Evolutionary conservation across 2,329 filamentous ascomycete species (phyloP).

Genomic region (Beauveria bassiana): DNA sequence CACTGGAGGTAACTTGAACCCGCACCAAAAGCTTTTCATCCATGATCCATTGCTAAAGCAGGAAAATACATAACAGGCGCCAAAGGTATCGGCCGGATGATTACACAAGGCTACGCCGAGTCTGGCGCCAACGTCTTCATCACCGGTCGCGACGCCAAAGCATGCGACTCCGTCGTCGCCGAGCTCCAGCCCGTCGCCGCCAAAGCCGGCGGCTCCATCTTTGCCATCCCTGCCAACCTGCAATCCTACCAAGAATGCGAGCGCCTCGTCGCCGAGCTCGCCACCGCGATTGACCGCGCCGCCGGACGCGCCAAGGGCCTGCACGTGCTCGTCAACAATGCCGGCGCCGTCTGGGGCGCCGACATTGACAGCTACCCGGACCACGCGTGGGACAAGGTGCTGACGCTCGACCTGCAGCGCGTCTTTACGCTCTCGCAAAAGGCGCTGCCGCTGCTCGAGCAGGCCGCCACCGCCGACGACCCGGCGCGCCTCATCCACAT

Average conservation of each 20-base stretch:
- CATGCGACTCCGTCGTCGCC: conserved; percentile 48
- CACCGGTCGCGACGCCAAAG: conserved; percentile 52
- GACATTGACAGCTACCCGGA: conserved; percentile 52
- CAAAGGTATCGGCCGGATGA: conserved; percentile 61
- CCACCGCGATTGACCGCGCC: conserved; percentile 16
- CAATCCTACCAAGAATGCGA: conserved; percentile 50
- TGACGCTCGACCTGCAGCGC: conserved; percentile 60
- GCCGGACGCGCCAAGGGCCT: conserved; percentile 40
- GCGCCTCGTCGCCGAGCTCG: conserved; percentile 43
- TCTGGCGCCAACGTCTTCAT: conserved; percentile 61
- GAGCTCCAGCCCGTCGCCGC: conserved; percentile 44
- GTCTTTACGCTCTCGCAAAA: conserved; percentile 60
- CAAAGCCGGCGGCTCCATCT: conserved; percentile 36
- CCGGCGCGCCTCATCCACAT: conserved; percentile 58
- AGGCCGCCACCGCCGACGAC: conserved; percentile 31
- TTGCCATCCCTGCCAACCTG: conserved; percentile 56
- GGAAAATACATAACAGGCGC: conserved; percentile 26
- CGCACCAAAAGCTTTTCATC: neutral
- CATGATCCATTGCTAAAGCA: neutral
- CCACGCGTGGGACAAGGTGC: conserved; percentile 47
- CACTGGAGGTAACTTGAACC: conserved; percentile 35
- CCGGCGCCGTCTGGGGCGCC: conserved; percentile 57
- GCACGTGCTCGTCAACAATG: conserved; percentile 60
- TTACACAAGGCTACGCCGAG: conserved; percentile 55
- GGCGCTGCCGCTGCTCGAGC: conserved; percentile 50